These are phyloP conservation scores for Fusarium equiseti DNA, from an alignment of 2,329 filamentous ascomycete genomes.

Conservation along the genomic window DNA sequence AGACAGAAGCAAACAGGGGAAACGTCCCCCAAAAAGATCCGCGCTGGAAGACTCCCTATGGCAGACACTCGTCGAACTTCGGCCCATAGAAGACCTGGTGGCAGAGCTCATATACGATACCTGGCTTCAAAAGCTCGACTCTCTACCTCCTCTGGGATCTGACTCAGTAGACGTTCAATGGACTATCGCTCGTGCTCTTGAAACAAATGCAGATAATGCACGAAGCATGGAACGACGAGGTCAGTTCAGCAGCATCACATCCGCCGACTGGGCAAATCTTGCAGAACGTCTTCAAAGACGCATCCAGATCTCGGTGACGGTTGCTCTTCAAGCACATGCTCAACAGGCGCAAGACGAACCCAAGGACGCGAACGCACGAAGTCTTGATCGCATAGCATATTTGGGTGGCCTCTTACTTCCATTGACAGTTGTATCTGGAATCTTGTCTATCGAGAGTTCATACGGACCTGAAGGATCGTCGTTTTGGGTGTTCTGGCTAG, in stretches of 20 bases:
- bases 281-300: slow-evolving; percentile 42
- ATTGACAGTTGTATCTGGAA: slow-evolving; percentile 60
- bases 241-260: slow-evolving; percentile 25
- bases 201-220: slow-evolving; percentile 45
- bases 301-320: slow-evolving; percentile 35
- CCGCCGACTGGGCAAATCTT: slow-evolving; percentile 41
- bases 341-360: slow-evolving; percentile 18
- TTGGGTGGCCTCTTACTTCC: slow-evolving; percentile 63
- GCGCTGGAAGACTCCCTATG: slow-evolving; percentile 39
- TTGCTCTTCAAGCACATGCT: slow-evolving; percentile 14
- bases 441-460: slow-evolving; percentile 61
- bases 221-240: slow-evolving; percentile 37
- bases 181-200: slow-evolving; percentile 41
- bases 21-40: slow-evolving; percentile 19
- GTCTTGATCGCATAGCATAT: slow-evolving; percentile 62
- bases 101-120: slow-evolving; percentile 45
- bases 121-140: slow-evolving; percentile 45
- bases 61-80: slow-evolving; percentile 32
- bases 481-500: slow-evolving; percentile 65
- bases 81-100: slow-evolving; percentile 34
- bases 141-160: slow-evolving; percentile 29
- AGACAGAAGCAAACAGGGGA: slow-evolving; percentile 1
- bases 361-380: slow-evolving; percentile 53
- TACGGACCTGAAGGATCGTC: slow-evolving; percentile 56
- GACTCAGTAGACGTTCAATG: slow-evolving; percentile 36